Percentiles rank a stretch among this genome's conserved stretches.
Evolutionary conservation across 257 asterid genomes (phyloP).

Genomic region (Gentiana macrophylla): DNA sequence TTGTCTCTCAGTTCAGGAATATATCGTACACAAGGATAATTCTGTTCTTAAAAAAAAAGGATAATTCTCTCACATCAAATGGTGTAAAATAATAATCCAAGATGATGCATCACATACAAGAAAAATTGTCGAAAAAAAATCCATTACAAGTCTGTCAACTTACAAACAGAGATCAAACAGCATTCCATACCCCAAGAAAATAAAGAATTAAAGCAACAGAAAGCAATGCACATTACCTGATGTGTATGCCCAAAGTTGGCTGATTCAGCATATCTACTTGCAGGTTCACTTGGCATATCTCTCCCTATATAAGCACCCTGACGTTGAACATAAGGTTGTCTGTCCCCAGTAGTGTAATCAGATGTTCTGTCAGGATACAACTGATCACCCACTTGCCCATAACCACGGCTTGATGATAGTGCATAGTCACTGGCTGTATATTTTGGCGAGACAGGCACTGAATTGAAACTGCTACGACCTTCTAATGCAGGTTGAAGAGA

Average conservation of each 20-base stretch:
- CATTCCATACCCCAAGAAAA: not conserved
- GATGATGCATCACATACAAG: not conserved
- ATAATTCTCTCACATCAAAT: no score
- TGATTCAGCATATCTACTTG: constrained; percentile 59
- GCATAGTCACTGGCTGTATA: constrained; percentile 48
- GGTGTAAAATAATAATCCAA: not conserved
- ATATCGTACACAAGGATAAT: not conserved
- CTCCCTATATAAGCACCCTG: constrained; percentile 55
- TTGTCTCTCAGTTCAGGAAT: not conserved
- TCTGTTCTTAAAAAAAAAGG: no score
- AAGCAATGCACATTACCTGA: constrained; percentile 45
- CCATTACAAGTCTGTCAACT: no score
- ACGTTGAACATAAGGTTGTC: constrained; percentile 61
- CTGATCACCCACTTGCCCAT: constrained; percentile 63
- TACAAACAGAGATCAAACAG: no score
- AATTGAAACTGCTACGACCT: constrained; percentile 55
- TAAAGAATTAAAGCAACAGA: constrained; percentile 1
- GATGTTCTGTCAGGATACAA: constrained; percentile 58
- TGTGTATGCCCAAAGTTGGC: constrained; percentile 53
- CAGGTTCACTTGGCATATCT: constrained; percentile 62
- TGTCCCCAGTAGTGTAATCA: constrained; percentile 65
- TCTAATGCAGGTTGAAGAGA: constrained; percentile 56
- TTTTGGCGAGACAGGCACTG: constrained; percentile 65
- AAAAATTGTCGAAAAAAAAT: no score
- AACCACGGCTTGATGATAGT: constrained; percentile 58